Conservation (phyloP, 352 stramenopile species). For the Pythium rhizo-oryzae region DNA sequence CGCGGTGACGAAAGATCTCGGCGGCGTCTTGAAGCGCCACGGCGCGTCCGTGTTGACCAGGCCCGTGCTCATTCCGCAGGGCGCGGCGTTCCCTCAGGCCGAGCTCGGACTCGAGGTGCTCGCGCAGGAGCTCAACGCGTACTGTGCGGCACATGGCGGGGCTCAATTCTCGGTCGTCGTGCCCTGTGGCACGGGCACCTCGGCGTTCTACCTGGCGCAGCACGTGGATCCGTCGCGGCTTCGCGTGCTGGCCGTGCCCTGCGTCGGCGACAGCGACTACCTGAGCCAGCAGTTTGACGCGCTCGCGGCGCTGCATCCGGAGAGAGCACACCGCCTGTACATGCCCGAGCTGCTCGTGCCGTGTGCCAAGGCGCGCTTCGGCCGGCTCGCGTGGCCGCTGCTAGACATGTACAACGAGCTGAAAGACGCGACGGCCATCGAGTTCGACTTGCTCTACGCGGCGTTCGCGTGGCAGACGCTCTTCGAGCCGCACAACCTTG, state of each 20-base stretch:
- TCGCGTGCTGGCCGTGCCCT: slow-evolving; percentile 66
- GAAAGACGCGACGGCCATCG: slow-evolving; percentile 53
- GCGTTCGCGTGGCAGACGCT: slow-evolving; percentile 78
- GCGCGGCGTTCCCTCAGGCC: slow-evolving; percentile 65
- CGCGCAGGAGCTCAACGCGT: slow-evolving; percentile 75
- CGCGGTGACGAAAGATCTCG: slow-evolving; percentile 40
- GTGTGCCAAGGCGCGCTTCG: slow-evolving; percentile 64
- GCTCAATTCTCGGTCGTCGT: slow-evolving; percentile 60
- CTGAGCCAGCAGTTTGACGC: slow-evolving; percentile 56
- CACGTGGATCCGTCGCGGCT: slow-evolving; percentile 45
- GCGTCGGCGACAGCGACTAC: slow-evolving; percentile 67
- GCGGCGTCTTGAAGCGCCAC: not conserved
- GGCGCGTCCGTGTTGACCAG: not conserved
- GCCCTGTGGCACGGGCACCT: slow-evolving; percentile 77
- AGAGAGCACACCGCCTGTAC: not conserved
- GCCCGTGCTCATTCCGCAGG: slow-evolving; percentile 68
- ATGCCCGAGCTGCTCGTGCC: slow-evolving; percentile 53
- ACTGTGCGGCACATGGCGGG: slow-evolving; percentile 28
- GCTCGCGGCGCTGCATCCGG: slow-evolving; percentile 31
- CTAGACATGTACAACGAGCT: slow-evolving; percentile 66
- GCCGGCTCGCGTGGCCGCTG: slow-evolving; percentile 56
- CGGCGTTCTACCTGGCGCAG: slow-evolving; percentile 78
- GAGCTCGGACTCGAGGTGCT: slow-evolving; percentile 58
- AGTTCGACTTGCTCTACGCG: slow-evolving; percentile 82
- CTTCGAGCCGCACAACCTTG: slow-evolving; percentile 53